A percentile compares a stretch with the other conserved stretches of the same genome.
Evolutionary conservation across 495 filamentous ascomycete species (phyloP).

Genomic region (Amphirosellinia nigrospora): DNA sequence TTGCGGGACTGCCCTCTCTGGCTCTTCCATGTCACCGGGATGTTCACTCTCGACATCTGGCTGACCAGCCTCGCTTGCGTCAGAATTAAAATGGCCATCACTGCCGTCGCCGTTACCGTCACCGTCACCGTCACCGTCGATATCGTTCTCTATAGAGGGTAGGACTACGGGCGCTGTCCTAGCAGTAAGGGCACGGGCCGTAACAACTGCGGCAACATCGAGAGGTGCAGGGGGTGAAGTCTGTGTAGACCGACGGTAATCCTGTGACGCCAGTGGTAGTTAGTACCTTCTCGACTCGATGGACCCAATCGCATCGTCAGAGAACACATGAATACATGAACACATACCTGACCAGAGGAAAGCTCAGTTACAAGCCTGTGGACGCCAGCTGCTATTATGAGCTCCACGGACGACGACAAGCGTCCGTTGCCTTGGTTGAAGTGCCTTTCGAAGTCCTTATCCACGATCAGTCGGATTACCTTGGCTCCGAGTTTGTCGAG

Average conservation of each 20-base stretch:
- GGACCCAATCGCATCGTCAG: too few species aligned
- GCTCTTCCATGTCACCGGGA: not conserved
- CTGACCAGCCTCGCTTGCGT: not conserved
- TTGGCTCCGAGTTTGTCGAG: slow-evolving; percentile 35
- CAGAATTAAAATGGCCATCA: not conserved
- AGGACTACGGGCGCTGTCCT: not conserved
- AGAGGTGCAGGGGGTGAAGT: not conserved
- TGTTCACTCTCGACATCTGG: not conserved
- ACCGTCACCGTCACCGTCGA: not conserved
- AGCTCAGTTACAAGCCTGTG: slow-evolving; percentile 28
- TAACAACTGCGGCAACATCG: not conserved
- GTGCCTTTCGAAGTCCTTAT: slow-evolving; percentile 32
- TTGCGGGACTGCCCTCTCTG: not conserved
- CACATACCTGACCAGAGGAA: slow-evolving; percentile 29
- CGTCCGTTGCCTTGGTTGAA: slow-evolving; percentile 31
- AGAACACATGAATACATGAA: too few species aligned
- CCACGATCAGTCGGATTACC: slow-evolving; percentile 32
- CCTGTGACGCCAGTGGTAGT: slow-evolving; percentile 17
- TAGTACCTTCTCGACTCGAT: not conserved
- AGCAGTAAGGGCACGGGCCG: not conserved
- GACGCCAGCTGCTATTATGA: slow-evolving; percentile 26
- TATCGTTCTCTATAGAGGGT: slow-evolving; percentile 21
- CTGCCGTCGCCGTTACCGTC: not conserved
- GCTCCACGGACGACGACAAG: slow-evolving; percentile 26
- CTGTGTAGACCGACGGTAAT: slow-evolving; percentile 25